Percentiles rank a stretch among this genome's conserved stretches.
These are phyloP conservation scores for Corynascus novoguineensis DNA, from an alignment of 495 filamentous ascomycete species.

Conservation along the genomic window DNA sequence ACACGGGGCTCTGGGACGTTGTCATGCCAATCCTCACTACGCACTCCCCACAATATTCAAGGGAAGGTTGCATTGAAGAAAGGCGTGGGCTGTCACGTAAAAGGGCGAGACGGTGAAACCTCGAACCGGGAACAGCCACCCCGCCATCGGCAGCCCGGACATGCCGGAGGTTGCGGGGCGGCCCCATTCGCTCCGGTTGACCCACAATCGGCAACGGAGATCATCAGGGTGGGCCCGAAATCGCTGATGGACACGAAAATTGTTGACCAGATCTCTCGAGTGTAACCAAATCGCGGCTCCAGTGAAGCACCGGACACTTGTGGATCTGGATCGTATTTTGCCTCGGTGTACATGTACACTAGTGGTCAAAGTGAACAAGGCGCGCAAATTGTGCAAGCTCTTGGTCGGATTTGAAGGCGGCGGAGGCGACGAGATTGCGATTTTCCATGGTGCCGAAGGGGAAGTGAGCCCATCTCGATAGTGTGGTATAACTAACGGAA, in stretches of 20 bases:
- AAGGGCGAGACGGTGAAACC: not conserved
- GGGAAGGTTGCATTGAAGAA: not conserved
- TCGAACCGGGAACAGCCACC: not conserved
- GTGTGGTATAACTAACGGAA: too few relatives aligned
- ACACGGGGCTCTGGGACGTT: not conserved
- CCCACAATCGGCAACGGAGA: not conserved
- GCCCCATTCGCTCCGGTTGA: not conserved
- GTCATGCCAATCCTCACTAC: not conserved
- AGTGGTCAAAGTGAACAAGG: too few relatives aligned
- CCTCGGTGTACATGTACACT: too few relatives aligned
- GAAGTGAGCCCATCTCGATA: too few relatives aligned
- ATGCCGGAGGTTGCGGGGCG: not conserved
- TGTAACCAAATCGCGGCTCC: not conserved
- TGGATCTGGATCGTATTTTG: not conserved
- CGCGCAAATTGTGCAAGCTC: too few relatives aligned
- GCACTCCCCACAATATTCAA: not conserved
- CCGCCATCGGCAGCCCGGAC: not conserved
- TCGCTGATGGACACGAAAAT: not conserved
- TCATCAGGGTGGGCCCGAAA: not conserved
- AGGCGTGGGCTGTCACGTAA: not conserved
- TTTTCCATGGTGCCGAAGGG: too few relatives aligned
- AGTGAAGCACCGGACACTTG: not conserved
- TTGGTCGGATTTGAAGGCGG: too few relatives aligned
- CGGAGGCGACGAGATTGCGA: too few relatives aligned
- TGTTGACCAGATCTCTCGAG: not conserved